A percentile compares a stretch with the other conserved stretches of the same genome.
These are phyloP conservation scores for Parietichytrium sp. DNA, from an alignment of 108 stramenopile genomes.

Conservation along the genomic window DNA sequence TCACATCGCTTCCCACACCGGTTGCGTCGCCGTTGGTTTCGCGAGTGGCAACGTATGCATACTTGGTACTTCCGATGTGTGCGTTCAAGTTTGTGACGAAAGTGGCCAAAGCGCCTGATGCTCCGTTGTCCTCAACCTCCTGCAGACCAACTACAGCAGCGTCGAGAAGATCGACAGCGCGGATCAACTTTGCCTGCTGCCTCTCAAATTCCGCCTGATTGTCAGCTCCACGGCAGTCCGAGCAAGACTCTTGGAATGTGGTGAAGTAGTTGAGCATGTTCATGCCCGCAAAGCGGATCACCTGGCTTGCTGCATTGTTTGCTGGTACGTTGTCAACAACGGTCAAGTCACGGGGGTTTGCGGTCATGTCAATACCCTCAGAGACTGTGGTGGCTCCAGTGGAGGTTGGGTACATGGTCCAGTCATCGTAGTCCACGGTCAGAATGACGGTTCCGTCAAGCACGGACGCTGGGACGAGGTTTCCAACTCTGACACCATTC, in stretches of 20 bases:
- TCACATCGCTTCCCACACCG: not conserved
- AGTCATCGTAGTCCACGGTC: not conserved
- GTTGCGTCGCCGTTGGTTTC: too few relatives aligned
- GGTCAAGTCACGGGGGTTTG: not conserved
- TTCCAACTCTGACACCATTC: not conserved
- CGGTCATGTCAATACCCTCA: not conserved
- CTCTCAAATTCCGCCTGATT: not conserved
- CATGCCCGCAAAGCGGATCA: not conserved
- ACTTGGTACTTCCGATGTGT: not conserved
- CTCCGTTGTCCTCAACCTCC: slow-evolving; percentile 11
- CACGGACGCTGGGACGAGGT: not conserved
- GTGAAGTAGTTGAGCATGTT: slow-evolving; percentile 29
- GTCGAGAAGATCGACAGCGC: not conserved
- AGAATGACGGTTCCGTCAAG: not conserved
- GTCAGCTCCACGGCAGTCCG: slow-evolving; percentile 1
- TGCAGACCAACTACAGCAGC: slow-evolving; percentile 20
- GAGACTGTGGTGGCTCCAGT: not conserved
- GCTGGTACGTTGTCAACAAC: not conserved
- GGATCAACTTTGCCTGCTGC: slow-evolving; percentile 7
- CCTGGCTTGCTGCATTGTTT: not conserved
- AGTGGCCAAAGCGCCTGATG: not conserved
- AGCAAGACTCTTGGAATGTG: not conserved
- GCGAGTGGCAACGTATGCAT: slow-evolving; percentile 15
- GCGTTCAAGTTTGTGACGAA: slow-evolving; percentile 1
- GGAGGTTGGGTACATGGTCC: not conserved